Evolutionary conservation across 148 eudicot species (phyloP), one percentile per base, ranked within the genome.

Genomic region (Silene conica): DNA sequence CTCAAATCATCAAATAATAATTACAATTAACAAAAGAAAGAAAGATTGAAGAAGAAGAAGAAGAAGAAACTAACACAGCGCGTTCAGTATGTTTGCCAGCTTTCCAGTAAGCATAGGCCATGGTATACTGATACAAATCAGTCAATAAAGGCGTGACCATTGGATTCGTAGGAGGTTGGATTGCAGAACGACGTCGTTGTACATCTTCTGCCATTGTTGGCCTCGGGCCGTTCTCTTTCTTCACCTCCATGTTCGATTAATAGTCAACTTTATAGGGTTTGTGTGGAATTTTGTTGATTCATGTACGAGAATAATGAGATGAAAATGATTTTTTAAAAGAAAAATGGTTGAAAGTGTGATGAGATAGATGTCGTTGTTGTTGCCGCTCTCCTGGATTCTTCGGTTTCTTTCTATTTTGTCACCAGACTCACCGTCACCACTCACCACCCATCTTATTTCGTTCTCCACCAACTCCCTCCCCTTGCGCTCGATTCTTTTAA

Each of bases 91-190:
- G 97, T 76, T 93, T 93, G 74, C 88, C 86, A 61, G 97, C 96
- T 89, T 91, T 93, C 98, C 98, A 93, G 80, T 91, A 91, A 78
- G 98, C 96, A 82, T 91, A 93, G 31, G 98, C 98, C 98, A 93
- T 90, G 20, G 98, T 93, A 77, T 82, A 89, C 88, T 93, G 96
- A 77, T 93, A 93, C 63, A 87, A 88, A 89, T 93, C 98, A 19
- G 98, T 90, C 6, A 93, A 87, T 9, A 93, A 74, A 52, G 98
- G 98, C 19, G 94, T 86, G 67, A 90, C 98, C 98, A 93, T 90
- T 6, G 98, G 98, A 86, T 93, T 93, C 58, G 97, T 93, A 10
- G 98, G 98, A 0, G 79, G 80, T 18, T n/a, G 74, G 45, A 92
- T 84, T 6, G 8, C 63, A 50, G 74, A 71, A 64, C 81, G 67